These are phyloP conservation scores for Hordeum marinum DNA, from an alignment of 176 grass and related monocot genomes.

Conservation along the genomic window DNA sequence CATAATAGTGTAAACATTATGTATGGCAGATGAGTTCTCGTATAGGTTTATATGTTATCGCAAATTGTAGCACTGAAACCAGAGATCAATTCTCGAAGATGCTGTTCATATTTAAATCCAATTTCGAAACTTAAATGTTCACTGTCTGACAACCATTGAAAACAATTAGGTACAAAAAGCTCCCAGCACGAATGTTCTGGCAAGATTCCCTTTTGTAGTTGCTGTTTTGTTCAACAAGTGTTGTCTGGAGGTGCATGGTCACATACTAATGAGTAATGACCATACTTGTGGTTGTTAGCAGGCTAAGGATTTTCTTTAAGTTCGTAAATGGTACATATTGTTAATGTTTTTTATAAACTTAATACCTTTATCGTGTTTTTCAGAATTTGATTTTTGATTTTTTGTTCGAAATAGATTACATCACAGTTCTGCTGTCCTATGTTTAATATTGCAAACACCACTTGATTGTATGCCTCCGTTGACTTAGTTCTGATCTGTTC, in stretches of 20 bases:
- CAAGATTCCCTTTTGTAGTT: not conserved
- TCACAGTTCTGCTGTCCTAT: not conserved
- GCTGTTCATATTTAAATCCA: not conserved
- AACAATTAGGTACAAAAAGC: not conserved
- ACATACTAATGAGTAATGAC: not conserved
- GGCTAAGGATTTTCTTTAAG: not conserved
- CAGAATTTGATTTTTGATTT: not conserved
- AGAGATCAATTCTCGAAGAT: not conserved
- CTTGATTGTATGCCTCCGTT: constrained; percentile 15
- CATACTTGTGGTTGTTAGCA: not conserved
- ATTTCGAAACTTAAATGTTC: not conserved
- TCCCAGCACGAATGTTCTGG: not conserved
- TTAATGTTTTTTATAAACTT: not conserved
- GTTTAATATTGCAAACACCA: constrained; percentile 17
- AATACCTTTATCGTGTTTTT: not conserved
- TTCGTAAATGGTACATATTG: not conserved
- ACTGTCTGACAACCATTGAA: not conserved
- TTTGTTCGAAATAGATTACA: not conserved
- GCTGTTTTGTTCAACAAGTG: constrained; percentile 1
- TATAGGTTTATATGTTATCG: not conserved
- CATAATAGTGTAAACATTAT: not conserved
- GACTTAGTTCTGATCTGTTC: constrained; percentile 1
- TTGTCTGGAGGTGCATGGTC: not conserved
- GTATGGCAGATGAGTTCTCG: not conserved
- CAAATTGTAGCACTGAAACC: not conserved